Base-by-base conservation (phyloP, 345 rosid genomes). In the Camelina neglecta region DNA sequence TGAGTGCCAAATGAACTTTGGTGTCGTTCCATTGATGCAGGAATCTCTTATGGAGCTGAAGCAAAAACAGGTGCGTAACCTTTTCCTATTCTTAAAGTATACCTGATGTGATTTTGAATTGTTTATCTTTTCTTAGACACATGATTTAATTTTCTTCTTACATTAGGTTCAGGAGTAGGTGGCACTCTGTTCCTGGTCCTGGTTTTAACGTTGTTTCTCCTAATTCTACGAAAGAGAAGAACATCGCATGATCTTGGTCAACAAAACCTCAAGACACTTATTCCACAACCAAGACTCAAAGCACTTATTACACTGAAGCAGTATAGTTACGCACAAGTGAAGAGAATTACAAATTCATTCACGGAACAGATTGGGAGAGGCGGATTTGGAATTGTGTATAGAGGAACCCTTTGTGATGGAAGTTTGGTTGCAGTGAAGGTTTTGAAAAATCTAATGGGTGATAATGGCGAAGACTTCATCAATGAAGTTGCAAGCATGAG, bases 401-500 rank as follows among this genome's bases (percentile, higher is more conserved):
- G 3, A 65, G 44, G 29, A 48, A 65, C 55, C 6, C 29, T 65
- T 31, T 16, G 3, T 31, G 70, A 48, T 26, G 70, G 70, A 0
- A 11, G 44, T 11, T 1, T 1, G n/a, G 76, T 79, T 44, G 77
- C 74, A 0, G 83, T 80, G 54, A 80, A 75, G 67, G 61, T 80
- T 57, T 53, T 75, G 36, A 71, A 75, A 5, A 13, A 45, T 5
- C 45, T 41, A 6, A 72, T 72, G 58, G 80, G 67, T n/a, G 47
- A 75, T 15, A 41, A 75, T 9, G 81, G 83, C 0, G 81, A 83
- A 64, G 86, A 79, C 0, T 83, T 85, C 56, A 77, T 76, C 8
- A 83, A 85, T 38, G 86, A 85, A 80, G 88, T 83, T 10, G 84
- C 70, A 0, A 81, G 82, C 75, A 83, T 83, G 23, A 60, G 84